phyloP scores from a whole-genome alignment of 2,329 filamentous ascomycete genomes.

The Aspergillus aculeatus region DNA sequence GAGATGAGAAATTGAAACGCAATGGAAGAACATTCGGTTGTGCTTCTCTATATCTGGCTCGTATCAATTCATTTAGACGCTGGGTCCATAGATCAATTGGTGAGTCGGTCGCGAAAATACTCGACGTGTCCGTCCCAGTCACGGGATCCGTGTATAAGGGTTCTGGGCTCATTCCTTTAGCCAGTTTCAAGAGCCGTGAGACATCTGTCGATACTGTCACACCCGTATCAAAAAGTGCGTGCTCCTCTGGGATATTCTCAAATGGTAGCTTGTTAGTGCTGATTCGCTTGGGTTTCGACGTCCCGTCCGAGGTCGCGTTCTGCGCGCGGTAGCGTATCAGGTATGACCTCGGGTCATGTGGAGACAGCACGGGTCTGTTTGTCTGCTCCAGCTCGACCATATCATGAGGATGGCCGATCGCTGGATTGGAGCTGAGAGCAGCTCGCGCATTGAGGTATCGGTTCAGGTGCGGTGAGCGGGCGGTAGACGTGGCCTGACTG shows the following conservation, averaged over 20 bases:
- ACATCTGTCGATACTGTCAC: constrained; percentile 12
- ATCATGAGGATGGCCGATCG: not conserved
- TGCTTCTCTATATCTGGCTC: constrained; percentile 18
- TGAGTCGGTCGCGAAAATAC: constrained; percentile 1
- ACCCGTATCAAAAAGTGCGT: constrained; percentile 23
- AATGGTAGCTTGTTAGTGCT: constrained; percentile 29
- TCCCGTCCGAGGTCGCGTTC: not conserved
- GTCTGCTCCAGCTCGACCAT: not conserved
- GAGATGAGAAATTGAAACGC: constrained; percentile 20
- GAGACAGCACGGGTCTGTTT: constrained; percentile 11
- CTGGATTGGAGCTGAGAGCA: constrained; percentile 15
- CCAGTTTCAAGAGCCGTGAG: constrained; percentile 3
- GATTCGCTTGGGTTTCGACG: constrained; percentile 10
- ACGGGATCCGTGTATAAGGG: constrained; percentile 24
- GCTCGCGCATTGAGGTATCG: constrained; percentile 33
- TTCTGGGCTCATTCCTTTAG: constrained; percentile 5
- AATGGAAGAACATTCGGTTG: constrained; percentile 4
- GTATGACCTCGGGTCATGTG: constrained; percentile 32
- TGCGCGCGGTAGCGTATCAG: constrained; percentile 25
- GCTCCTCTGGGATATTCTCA: constrained; percentile 27
- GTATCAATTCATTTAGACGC: constrained; percentile 18
- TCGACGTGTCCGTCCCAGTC: constrained; percentile 14
- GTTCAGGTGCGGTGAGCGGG: constrained; percentile 30
- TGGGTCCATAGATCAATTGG: constrained; percentile 19
- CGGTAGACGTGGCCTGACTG: not conserved